Evolutionary conservation across 2,329 filamentous ascomycete genomes (phyloP).

Genomic region (Claviceps arundinis): DNA sequence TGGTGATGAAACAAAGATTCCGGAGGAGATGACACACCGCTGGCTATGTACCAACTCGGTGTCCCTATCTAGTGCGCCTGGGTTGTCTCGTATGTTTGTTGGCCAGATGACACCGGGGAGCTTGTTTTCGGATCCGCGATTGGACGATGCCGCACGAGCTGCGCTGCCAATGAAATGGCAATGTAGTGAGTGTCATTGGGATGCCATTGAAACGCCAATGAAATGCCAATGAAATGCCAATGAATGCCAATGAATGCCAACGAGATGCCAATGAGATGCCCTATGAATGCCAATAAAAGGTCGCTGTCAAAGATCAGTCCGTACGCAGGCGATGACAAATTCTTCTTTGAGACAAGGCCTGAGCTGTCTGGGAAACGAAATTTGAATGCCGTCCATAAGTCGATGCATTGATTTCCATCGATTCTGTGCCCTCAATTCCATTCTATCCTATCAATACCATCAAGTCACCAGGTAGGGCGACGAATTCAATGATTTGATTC

Average conservation of each 20-base stretch:
- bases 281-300: too few relatives aligned
- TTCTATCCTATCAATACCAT: background rate
- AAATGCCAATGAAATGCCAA: too few relatives aligned
- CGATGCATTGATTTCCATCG: background rate
- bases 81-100: too few relatives aligned
- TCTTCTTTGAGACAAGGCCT: background rate
- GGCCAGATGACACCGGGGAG: slow-evolving; percentile 3
- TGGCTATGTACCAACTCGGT: too few relatives aligned
- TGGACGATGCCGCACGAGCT: background rate
- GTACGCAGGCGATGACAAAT: background rate
- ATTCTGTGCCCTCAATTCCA: background rate
- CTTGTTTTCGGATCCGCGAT: slow-evolving; percentile 1
- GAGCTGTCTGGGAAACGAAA: background rate
- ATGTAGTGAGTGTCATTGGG: background rate
- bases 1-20: too few relatives aligned
- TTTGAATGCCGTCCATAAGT: background rate
- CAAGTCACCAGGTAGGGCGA: background rate
- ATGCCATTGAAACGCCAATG: too few relatives aligned
- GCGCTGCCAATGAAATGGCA: background rate
- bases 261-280: too few relatives aligned
- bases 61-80: too few relatives aligned
- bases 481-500: background rate
- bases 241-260: too few relatives aligned
- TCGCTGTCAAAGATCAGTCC: too few relatives aligned
- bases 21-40: too few relatives aligned